These are phyloP conservation scores for Kwoniella heveanensis DNA, from an alignment of 768 basidiomycete genomes.

Conservation along the genomic window DNA sequence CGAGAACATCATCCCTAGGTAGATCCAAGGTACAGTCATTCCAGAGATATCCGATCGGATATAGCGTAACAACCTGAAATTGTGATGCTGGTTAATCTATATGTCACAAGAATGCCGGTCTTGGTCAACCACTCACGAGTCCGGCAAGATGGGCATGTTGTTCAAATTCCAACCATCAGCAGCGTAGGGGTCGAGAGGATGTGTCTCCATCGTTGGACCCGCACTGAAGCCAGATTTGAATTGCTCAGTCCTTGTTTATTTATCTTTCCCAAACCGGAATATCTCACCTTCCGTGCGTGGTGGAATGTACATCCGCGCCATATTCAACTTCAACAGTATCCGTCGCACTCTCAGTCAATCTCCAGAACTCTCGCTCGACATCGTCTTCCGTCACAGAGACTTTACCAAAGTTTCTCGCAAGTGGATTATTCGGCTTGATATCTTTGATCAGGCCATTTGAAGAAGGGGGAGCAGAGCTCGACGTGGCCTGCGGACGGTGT, in stretches of 20 bases:
- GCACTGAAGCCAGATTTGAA: slow-evolving; percentile 69
- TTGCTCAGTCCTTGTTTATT: too few species aligned
- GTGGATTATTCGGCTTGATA: slow-evolving; percentile 20
- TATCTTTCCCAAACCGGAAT: not conserved
- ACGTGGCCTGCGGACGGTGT: slow-evolving; percentile 64
- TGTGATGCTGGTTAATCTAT: too few species aligned
- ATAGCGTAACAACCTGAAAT: slow-evolving; percentile 75
- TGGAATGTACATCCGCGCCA: slow-evolving; percentile 98
- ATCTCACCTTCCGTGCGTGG: slow-evolving; percentile 88
- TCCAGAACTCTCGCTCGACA: slow-evolving; percentile 95
- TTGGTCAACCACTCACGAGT: slow-evolving; percentile 68
- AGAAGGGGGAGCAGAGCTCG: slow-evolving; percentile 2
- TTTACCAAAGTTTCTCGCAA: slow-evolving; percentile 41
- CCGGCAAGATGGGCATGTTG: slow-evolving; percentile 89
- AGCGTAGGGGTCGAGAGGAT: slow-evolving; percentile 82
- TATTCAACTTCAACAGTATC: slow-evolving; percentile 99
- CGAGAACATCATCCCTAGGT: slow-evolving; percentile 98
- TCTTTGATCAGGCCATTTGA: not conserved
- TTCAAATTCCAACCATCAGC: slow-evolving; percentile 97
- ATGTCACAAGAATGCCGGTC: too few species aligned
- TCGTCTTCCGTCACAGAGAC: slow-evolving; percentile 78
- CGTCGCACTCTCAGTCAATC: slow-evolving; percentile 80
- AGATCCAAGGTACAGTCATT: slow-evolving; percentile 99
- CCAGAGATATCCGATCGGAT: slow-evolving; percentile 99
- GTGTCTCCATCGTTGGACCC: slow-evolving; percentile 92